Base-by-base conservation (phyloP, 208 protist species). In the Phytomonas serpens region DNA sequence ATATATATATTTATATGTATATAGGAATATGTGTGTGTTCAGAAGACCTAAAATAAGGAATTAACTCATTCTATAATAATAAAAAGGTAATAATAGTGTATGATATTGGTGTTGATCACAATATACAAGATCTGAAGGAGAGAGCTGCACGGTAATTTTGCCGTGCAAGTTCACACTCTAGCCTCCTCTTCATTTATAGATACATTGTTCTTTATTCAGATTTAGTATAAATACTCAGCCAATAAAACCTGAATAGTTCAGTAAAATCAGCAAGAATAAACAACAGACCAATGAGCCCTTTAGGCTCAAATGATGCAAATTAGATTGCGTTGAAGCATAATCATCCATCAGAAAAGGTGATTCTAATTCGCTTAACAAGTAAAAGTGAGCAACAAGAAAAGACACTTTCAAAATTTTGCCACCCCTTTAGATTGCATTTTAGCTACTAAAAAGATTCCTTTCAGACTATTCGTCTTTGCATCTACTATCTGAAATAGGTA, bases 1-100 rank as follows among this genome's bases (percentile, higher is more conserved):
- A 67, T 27, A 67, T 67, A 63, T 63, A 63, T 63, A 63, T 63
- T 9, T 37, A 63, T 63, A 63, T 63, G 5, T 63, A 36, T 36
- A 36, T 6, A 19, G 23, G 47, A 2, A 1, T 57, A 19, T 27
- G 6, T 19, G 47, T 57, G 47, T 6, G 23, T 36, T 36, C 34
- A 36, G 34, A 27, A 27, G 19, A 27, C 27, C 47, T 57, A 9
- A 57, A 47, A 47, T 47, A 10, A 47, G 14, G 40, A 23, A 11
- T 19, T 47, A 47, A 51, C 3, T 11, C 7, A 57, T 57, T 57
- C 4, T 0, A 57, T 19, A 27, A 57, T 5, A 9, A 27, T 4
- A 23, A 23, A 27, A 4, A 27, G 6, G 23, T 6, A 57, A 27
- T 23, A 16, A 57, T 57, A 27, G 23, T 57, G 7, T 23, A 57